Evolutionary conservation across 345 rosid genomes (phyloP), one percentile per base, ranked within the genome.

Genomic region (Salix suchowensis): DNA sequence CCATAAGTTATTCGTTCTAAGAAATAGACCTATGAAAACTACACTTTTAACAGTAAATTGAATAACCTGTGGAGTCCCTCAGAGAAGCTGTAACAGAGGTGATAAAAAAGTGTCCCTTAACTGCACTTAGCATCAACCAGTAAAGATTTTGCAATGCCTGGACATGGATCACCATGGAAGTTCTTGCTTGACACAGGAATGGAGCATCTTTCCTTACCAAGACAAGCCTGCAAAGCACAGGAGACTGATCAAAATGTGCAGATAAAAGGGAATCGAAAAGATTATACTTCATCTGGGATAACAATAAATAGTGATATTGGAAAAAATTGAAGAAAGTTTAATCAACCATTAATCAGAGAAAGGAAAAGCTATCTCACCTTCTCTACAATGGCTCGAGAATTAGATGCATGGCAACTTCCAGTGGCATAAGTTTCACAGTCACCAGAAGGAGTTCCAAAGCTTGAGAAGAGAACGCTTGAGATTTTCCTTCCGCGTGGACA

Each of bases 381-480:
- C 40, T 80, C 78, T 24, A 75, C 65, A 28, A 7, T 64, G 66
- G 76, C 74, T 58, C 12, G 37, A 50, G 74, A 30, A 60, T 42
- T 23, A 26, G 72, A 61, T 15, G 73, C 62, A 64, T 80, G 83
- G 16, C 77, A 80, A 76, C 83, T 76, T 40, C 83, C 80, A 1
- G 30, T 69, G 26, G 74, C 72, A 39, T 76, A 68, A 39, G 62
- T 73, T 68, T 61, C 55, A 73, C 80, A 73, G n/a, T 81, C 62
- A 73, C 80, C 83, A 10, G 4, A 36, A 15, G 87, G 77, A 46
- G 50, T 82, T 65, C 83, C 81, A 67, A 74, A 82, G 79, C 85
- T 79, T 71, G 83, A 68, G 65, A 82, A 84, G 24, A 79, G 32
- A 23, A 82, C 75, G 19, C 70, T 77, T n/a, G 85, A 77, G 48